These are phyloP conservation scores for Fusarium bulbicola DNA, from an alignment of 2,329 filamentous ascomycete species.

Conservation along the genomic window DNA sequence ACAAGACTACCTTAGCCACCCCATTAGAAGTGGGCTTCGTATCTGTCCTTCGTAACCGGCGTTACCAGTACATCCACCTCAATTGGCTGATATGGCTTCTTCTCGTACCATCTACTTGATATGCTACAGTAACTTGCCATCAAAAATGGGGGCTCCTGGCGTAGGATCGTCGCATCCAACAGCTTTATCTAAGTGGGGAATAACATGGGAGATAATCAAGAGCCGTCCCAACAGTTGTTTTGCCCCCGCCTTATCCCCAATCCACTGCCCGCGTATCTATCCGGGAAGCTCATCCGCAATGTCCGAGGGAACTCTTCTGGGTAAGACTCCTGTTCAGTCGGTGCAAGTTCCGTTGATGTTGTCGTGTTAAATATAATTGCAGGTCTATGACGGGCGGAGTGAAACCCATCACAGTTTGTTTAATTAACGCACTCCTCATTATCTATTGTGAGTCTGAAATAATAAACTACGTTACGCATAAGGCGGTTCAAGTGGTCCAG, in stretches of 20 bases:
- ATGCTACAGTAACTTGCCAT: background rate
- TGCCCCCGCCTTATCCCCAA: background rate
- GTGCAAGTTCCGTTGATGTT: too few species aligned
- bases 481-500: background rate
- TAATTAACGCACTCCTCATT: background rate
- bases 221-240: background rate
- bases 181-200: background rate
- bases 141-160: background rate
- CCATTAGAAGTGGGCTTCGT: background rate
- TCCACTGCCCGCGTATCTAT: background rate
- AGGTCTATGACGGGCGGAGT: rapidly evolving
- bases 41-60: too few species aligned
- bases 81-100: background rate
- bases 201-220: background rate
- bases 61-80: background rate
- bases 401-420: background rate
- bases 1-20: background rate
- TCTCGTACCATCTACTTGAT: background rate
- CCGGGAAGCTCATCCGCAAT: background rate
- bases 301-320: background rate
- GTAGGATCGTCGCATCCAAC: background rate
- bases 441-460: background rate
- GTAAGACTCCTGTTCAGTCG: too few species aligned
- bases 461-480: rapidly evolving
- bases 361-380: background rate